Conservation (phyloP, 2,329 filamentous ascomycete genomes). For the Sporothrix variecibatus region DNA sequence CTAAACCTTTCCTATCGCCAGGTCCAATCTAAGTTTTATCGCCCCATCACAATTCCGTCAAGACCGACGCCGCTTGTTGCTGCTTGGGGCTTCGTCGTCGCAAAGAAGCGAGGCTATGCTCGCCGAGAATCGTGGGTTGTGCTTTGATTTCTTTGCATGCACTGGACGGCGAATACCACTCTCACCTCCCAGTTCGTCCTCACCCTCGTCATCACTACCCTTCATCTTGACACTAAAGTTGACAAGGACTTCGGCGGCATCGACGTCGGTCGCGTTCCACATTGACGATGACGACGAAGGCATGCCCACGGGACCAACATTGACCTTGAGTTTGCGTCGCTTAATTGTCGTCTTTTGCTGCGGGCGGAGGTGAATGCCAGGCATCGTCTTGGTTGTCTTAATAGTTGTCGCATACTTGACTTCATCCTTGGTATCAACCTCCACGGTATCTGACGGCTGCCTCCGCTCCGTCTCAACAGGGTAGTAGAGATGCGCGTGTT, state of each 20-base stretch:
- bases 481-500: neutral
- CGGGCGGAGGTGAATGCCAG: neutral
- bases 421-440: neutral
- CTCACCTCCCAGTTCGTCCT: neutral
- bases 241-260: constrained; percentile 27
- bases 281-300: neutral
- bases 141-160: neutral
- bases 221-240: constrained; percentile 16
- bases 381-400: neutral
- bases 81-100: constrained; percentile 10
- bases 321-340: neutral
- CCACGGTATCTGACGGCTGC: neutral
- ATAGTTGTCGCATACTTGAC: neutral
- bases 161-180: neutral
- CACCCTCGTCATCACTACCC: neutral
- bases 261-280: constrained; percentile 16
- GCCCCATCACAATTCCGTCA: neutral
- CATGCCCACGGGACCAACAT: neutral
- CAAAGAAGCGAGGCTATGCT: constrained; percentile 22
- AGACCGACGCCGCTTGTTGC: constrained; percentile 21
- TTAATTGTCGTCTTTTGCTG: neutral
- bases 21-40: neutral
- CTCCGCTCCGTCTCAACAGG: neutral
- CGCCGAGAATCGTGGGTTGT: neutral
- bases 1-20: neutral